These are phyloP conservation scores for Plasmodium malariae DNA, from an alignment of 169 alveolate species.

Conservation along the genomic window DNA sequence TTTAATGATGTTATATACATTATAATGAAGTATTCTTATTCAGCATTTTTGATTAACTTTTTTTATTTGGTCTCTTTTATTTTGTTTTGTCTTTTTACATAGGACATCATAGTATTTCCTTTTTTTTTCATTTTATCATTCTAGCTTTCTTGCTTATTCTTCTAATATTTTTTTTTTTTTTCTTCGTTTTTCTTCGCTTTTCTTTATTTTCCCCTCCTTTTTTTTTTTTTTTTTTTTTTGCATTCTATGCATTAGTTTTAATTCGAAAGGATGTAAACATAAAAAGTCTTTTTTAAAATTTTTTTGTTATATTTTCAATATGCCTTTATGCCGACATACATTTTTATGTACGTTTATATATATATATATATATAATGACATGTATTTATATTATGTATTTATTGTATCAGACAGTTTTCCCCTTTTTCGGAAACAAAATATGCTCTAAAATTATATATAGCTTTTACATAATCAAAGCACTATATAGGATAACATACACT, in stretches of 20 bases:
- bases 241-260: neutral
- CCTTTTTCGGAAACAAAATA: too few relatives aligned
- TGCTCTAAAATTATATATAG: too few relatives aligned
- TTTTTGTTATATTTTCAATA: slow-evolving; percentile 4
- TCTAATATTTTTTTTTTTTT: neutral
- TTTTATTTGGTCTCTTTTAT: neutral
- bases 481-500: too few relatives aligned
- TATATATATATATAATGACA: too few relatives aligned
- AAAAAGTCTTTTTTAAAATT: neutral
- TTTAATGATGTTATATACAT: neutral
- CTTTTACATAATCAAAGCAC: too few relatives aligned
- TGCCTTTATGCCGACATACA: neutral
- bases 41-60: neutral
- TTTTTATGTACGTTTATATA: neutral
- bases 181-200: too few relatives aligned
- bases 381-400: too few relatives aligned
- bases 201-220: neutral
- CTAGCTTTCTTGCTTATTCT: neutral
- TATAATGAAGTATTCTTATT: neutral
- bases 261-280: neutral
- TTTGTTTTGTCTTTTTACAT: slow-evolving; percentile 1
- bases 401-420: too few relatives aligned
- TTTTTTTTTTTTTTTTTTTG: neutral
- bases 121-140: neutral
- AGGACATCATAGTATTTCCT: too few relatives aligned